These are phyloP conservation scores for Mycena leptocephala DNA, from an alignment of 768 basidiomycete genomes.

Conservation along the genomic window DNA sequence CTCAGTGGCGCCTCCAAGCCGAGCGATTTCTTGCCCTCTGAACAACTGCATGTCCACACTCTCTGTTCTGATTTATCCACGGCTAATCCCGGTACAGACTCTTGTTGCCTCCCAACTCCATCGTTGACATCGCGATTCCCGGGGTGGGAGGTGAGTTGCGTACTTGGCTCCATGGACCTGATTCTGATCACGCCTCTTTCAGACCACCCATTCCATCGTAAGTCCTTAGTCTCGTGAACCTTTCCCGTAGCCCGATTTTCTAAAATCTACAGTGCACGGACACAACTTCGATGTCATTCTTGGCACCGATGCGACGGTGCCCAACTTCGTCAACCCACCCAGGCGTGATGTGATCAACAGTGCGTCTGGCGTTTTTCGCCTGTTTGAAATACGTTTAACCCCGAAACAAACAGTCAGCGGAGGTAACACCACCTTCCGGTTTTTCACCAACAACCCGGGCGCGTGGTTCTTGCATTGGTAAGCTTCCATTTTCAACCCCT, in stretches of 20 bases:
- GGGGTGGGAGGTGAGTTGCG: not conserved
- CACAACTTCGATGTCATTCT: constrained; percentile 9
- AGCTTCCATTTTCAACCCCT: too few species aligned
- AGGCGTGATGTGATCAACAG: constrained; percentile 21
- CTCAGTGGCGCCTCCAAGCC: constrained; percentile 5
- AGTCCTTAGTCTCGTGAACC: too few species aligned
- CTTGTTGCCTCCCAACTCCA: not conserved
- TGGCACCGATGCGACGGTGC: not conserved
- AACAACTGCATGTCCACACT: not conserved
- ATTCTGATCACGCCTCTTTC: too few species aligned
- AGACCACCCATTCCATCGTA: constrained; percentile 1
- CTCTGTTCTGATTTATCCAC: too few species aligned
- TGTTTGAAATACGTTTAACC: too few species aligned
- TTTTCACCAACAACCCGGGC: too few species aligned
- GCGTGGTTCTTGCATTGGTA: too few species aligned
- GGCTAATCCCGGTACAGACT: not conserved
- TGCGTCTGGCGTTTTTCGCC: not conserved
- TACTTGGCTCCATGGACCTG: too few species aligned
- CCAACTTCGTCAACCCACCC: constrained; percentile 14
- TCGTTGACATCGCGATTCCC: not conserved
- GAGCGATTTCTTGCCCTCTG: not conserved
- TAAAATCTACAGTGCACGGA: too few species aligned
- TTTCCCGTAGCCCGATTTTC: too few species aligned
- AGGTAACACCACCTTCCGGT: too few species aligned
- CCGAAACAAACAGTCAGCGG: too few species aligned